Conservation (phyloP, 768 basidiomycete species). For the Butyriboletus loyo region DNA sequence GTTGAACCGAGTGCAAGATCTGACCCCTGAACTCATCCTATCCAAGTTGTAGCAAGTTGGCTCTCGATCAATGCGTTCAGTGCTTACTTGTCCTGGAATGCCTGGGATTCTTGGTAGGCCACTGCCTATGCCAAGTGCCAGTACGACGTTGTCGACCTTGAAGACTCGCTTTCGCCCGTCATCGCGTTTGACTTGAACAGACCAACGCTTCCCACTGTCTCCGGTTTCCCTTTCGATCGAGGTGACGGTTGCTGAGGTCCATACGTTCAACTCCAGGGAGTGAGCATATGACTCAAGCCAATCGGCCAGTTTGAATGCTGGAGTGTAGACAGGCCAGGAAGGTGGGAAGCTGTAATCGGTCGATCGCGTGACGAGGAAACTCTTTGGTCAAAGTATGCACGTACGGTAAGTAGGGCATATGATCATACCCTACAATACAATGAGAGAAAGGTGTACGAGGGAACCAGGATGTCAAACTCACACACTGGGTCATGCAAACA, state of each 20-base stretch:
- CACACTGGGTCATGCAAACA: constrained; percentile 35
- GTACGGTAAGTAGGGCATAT: constrained; percentile 56
- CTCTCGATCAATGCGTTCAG: neutral
- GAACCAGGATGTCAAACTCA: constrained; percentile 7
- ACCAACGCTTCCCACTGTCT: constrained; percentile 40
- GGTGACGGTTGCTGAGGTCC: constrained; percentile 46
- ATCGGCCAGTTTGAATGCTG: constrained; percentile 56
- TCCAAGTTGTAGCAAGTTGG: neutral
- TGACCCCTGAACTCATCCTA: constrained; percentile 62
- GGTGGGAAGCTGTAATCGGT: constrained; percentile 45
- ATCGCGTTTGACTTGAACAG: constrained; percentile 36
- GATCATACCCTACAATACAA: constrained; percentile 38
- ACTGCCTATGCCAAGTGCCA: constrained; percentile 49
- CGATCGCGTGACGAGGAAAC: neutral
- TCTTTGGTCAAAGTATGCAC: constrained; percentile 14
- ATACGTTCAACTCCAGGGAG: constrained; percentile 58
- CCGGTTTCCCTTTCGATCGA: constrained; percentile 28
- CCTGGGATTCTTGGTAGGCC: constrained; percentile 42
- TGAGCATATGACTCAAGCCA: constrained; percentile 68
- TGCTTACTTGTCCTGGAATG: constrained; percentile 42
- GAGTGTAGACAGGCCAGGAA: constrained; percentile 57
- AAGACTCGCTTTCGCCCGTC: constrained; percentile 38
- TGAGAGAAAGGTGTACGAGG: neutral
- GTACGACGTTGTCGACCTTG: constrained; percentile 47
- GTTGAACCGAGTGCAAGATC: constrained; percentile 55